Evolutionary conservation across 2,329 filamentous ascomycete genomes (phyloP).

Genomic region (Emergomyces pasteurianus): DNA sequence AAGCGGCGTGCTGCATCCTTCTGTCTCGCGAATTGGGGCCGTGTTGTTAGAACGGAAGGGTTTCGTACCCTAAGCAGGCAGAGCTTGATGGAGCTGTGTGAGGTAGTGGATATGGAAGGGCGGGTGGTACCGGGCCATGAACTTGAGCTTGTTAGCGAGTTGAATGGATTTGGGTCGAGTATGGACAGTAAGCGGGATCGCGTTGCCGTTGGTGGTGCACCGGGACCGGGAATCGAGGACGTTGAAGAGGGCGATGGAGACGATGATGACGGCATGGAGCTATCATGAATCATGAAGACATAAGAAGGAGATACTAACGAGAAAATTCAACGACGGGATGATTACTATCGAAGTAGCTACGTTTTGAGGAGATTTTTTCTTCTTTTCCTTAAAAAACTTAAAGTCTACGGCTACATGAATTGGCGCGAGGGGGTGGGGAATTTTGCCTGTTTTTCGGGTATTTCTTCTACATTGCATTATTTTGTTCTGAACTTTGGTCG

Average conservation of each 20-base stretch:
- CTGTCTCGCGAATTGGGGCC: slow-evolving; percentile 88
- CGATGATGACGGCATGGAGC: slow-evolving; percentile 38
- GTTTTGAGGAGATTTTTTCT: background rate
- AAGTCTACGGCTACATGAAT: background rate
- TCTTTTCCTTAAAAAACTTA: too few species aligned
- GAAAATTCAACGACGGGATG: background rate
- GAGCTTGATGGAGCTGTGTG: slow-evolving; percentile 79
- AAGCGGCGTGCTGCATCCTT: slow-evolving; percentile 77
- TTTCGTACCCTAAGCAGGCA: slow-evolving; percentile 70
- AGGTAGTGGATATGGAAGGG: slow-evolving; percentile 89
- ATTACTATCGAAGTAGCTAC: background rate
- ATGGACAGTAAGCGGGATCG: slow-evolving; percentile 21
- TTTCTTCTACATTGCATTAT: background rate
- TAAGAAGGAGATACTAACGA: background rate
- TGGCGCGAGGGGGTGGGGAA: background rate
- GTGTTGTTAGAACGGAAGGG: slow-evolving; percentile 77
- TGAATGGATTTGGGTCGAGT: slow-evolving; percentile 34
- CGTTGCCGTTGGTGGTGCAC: slow-evolving; percentile 11
- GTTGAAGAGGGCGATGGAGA: slow-evolving; percentile 34
- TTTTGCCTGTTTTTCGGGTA: background rate
- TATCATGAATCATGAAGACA: slow-evolving; percentile 24
- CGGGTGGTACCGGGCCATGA: slow-evolving; percentile 81
- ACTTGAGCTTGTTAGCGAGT: slow-evolving; percentile 48
- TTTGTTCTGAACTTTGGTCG: background rate
- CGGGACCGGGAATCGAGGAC: slow-evolving; percentile 19